phyloP scores from a whole-genome alignment of 2,329 filamentous ascomycete species.

The Arthrobotrys sinensis region DNA sequence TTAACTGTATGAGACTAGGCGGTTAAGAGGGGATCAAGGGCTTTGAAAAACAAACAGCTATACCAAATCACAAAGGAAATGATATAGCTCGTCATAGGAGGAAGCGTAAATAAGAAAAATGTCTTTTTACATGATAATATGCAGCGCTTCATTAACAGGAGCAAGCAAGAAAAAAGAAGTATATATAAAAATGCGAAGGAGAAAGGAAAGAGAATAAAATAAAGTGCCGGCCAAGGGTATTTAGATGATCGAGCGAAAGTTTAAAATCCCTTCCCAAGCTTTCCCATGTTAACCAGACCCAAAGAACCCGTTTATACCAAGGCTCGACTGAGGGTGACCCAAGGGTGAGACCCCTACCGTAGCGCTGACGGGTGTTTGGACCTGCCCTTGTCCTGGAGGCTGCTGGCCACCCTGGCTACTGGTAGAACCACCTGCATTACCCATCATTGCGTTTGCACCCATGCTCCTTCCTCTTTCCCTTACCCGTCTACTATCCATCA shows the following conservation, averaged over 20 bases:
- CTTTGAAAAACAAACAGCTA: conserved; percentile 5
- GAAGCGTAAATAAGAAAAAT: conserved; percentile 23
- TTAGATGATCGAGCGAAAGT: conserved; percentile 35
- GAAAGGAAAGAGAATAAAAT: conserved; percentile 26
- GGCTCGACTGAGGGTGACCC: conserved; percentile 25
- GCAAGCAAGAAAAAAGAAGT: conserved; percentile 22
- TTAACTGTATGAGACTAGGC: conserved; percentile 32
- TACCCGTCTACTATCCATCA: conserved; percentile 94
- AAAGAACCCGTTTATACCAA: conserved; percentile 46
- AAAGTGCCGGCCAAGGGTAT: conserved; percentile 38
- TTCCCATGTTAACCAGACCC: conserved; percentile 38
- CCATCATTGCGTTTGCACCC: conserved; percentile 61
- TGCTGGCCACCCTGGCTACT: not conserved
- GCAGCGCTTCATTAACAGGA: conserved; percentile 50
- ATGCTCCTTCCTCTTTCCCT: conserved; percentile 76
- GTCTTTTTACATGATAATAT: conserved; percentile 60
- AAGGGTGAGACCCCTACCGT: conserved; percentile 34
- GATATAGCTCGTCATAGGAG: conserved; percentile 20
- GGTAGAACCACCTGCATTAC: conserved; percentile 17
- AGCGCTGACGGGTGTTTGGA: conserved; percentile 40
- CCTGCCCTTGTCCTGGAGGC: conserved; percentile 6
- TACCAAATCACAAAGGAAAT: conserved; percentile 23
- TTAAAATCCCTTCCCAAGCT: conserved; percentile 2
- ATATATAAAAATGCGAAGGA: conserved; percentile 19
- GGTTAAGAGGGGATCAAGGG: conserved; percentile 15